A percentile compares a stretch with the other conserved stretches of the same genome.
phyloP scores from a whole-genome alignment of 768 basidiomycete genomes.

The Calocybe indica region DNA sequence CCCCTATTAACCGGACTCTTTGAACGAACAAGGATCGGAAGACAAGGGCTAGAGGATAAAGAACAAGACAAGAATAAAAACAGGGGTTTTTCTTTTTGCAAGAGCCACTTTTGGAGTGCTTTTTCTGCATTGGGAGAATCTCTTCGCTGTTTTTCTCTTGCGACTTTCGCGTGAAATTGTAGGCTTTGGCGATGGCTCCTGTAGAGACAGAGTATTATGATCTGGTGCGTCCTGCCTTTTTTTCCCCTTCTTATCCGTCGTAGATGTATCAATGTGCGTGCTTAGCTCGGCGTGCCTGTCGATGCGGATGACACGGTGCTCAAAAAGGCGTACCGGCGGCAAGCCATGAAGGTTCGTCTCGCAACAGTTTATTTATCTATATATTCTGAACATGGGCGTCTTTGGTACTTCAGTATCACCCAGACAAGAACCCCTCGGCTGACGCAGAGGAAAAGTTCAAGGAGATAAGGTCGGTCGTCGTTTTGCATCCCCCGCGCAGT shows the following conservation, averaged over 20 bases:
- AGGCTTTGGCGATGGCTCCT: conserved; percentile 54
- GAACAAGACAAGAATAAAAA: too few species aligned
- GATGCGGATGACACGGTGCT: conserved; percentile 77
- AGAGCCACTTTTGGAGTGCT: too few species aligned
- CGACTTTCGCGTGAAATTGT: too few species aligned
- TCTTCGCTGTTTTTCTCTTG: too few species aligned
- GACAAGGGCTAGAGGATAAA: not conserved
- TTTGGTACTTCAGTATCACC: conserved; percentile 62
- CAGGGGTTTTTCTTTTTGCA: too few species aligned
- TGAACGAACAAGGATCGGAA: not conserved
- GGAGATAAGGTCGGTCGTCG: conserved; percentile 71
- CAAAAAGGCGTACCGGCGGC: conserved; percentile 94
- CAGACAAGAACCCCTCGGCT: conserved; percentile 90
- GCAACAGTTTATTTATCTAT: not conserved
- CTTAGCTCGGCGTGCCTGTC: conserved; percentile 61
- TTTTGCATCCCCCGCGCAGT: not conserved
- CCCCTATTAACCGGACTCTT: not conserved
- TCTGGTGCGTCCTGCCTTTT: conserved; percentile 42
- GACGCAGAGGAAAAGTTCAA: conserved; percentile 97
- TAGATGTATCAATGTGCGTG: conserved; percentile 3
- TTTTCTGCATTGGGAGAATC: too few species aligned
- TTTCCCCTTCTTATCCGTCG: not conserved
- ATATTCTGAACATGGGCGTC: not conserved
- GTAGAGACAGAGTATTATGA: conserved; percentile 90
- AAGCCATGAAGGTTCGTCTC: conserved; percentile 78